A percentile compares a stretch with the other conserved stretches of the same genome.
Evolutionary conservation across 2,329 filamentous ascomycete species (phyloP).

Genomic region (Periconia macrospinosa): DNA sequence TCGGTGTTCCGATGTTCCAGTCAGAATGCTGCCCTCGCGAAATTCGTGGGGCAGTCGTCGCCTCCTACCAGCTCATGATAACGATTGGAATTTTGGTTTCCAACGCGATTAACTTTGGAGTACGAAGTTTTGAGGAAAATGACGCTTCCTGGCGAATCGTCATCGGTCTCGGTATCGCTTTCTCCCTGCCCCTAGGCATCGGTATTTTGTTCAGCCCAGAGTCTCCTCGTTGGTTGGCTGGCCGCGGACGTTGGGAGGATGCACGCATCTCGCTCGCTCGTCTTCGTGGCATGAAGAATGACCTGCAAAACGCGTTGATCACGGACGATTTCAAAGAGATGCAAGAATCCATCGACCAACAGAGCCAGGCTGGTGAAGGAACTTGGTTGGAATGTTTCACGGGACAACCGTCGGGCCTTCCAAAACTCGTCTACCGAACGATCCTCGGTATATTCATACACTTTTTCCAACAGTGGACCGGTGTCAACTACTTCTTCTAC

Average conservation of each 20-base stretch:
- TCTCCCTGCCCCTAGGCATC: conserved; percentile 33
- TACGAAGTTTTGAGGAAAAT: conserved; percentile 44
- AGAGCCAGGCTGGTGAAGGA: conserved; percentile 29
- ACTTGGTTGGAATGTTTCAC: conserved; percentile 36
- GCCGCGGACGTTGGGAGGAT: conserved; percentile 50
- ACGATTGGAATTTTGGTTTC: conserved; percentile 46
- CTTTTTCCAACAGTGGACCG: conserved; percentile 39
- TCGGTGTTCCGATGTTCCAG: conserved; percentile 69
- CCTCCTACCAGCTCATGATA: conserved; percentile 51
- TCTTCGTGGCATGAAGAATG: conserved; percentile 55
- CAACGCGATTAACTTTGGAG: conserved; percentile 43
- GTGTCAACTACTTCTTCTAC: conserved; percentile 58
- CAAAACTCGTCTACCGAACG: conserved; percentile 42
- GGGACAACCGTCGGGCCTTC: conserved; percentile 40
- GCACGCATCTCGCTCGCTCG: conserved; percentile 56
- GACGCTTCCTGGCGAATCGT: conserved; percentile 41
- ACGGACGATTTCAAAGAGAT: conserved; percentile 55
- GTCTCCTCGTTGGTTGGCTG: conserved; percentile 50
- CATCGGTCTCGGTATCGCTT: conserved; percentile 35
- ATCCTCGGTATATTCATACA: conserved; percentile 31
- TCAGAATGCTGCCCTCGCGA: conserved; percentile 64
- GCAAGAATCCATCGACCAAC: conserved; percentile 32
- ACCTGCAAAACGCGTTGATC: conserved; percentile 50
- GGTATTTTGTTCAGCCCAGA: conserved; percentile 35
- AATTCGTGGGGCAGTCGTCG: conserved; percentile 66